phyloP scores from a whole-genome alignment of 495 filamentous ascomycete species.

The Penicillium goetzii region DNA sequence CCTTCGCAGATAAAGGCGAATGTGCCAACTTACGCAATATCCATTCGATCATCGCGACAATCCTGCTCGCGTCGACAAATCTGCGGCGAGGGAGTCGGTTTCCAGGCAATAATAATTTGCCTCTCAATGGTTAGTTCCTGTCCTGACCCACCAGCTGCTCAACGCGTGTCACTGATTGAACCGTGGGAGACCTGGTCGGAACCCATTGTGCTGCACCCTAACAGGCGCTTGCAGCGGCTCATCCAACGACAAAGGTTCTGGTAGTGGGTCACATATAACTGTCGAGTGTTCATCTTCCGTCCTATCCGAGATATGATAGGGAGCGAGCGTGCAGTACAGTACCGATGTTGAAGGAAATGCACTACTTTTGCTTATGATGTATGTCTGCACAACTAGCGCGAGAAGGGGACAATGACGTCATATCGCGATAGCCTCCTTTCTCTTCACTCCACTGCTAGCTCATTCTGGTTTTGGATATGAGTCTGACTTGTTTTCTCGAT shows the following conservation, averaged over 20 bases:
- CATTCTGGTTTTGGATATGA: neutral
- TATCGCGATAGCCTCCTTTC: neutral
- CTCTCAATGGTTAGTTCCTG: constrained; percentile 19
- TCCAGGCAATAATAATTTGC: constrained; percentile 12
- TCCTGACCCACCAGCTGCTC: constrained; percentile 24
- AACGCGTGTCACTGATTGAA: constrained; percentile 21
- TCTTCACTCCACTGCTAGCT: neutral
- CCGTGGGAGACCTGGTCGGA: constrained; percentile 5
- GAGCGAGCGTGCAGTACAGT: neutral
- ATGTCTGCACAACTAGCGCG: neutral
- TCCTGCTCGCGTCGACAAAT: constrained; percentile 9
- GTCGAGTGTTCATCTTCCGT: constrained; percentile 4
- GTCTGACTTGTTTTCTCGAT: neutral
- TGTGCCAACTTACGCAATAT: constrained; percentile 13
- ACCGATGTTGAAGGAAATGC: neutral
- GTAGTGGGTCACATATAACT: constrained; percentile 10
- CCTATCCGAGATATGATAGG: neutral
- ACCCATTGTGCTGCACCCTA: constrained; percentile 4
- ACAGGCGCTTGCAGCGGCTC: neutral
- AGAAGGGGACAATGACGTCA: neutral
- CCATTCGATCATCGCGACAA: constrained; percentile 15
- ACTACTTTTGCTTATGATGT: neutral
- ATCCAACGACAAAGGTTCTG: constrained; percentile 1
- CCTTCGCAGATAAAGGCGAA: neutral
- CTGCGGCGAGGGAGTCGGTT: constrained; percentile 5